Evolutionary conservation across 179 eudicot genomes (phyloP).

Genomic region (Heliamphora pulchella): DNA sequence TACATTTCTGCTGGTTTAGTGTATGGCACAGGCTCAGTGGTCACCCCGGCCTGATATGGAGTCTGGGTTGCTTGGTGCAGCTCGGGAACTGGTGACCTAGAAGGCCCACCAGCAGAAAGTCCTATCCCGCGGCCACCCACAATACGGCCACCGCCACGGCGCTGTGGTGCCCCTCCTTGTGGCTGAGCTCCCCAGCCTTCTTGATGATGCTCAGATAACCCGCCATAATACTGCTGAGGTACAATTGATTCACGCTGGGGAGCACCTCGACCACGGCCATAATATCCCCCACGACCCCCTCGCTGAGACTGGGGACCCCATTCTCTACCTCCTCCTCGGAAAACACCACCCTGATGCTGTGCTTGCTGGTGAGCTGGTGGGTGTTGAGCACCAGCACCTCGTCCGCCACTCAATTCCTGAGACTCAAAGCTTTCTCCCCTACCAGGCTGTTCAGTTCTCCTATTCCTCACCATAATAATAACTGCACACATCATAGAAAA

Average conservation of each 20-base stretch:
- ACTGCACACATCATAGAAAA: constrained; percentile 6
- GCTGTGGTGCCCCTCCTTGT: constrained; percentile 40
- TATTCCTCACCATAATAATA: constrained; percentile 72
- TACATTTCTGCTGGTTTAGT: constrained; percentile 31
- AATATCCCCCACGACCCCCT: constrained; percentile 50
- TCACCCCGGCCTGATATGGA: constrained; percentile 54
- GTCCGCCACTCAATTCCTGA: constrained; percentile 44
- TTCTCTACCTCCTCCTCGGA: constrained; percentile 50
- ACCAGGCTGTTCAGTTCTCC: constrained; percentile 51
- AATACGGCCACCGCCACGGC: constrained; percentile 31
- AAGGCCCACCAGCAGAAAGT: constrained; percentile 48
- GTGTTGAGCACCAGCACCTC: constrained; percentile 30
- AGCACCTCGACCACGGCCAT: constrained; percentile 38
- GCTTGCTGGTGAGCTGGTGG: constrained; percentile 28
- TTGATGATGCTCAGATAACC: constrained; percentile 30
- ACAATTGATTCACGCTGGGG: constrained; percentile 30
- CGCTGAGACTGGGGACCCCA: constrained; percentile 36
- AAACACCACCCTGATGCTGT: constrained; percentile 32
- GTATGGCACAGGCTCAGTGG: constrained; percentile 40
- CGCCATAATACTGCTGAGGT: constrained; percentile 44
- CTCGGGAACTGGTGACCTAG: constrained; percentile 77
- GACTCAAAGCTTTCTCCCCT: constrained; percentile 56
- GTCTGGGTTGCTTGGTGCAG: constrained; percentile 97
- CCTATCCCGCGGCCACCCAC: constrained; percentile 51
- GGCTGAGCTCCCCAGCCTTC: constrained; percentile 48